phyloP scores from a whole-genome alignment of 2,329 filamentous ascomycete genomes.

The Pseudogymnoascus sp. region DNA sequence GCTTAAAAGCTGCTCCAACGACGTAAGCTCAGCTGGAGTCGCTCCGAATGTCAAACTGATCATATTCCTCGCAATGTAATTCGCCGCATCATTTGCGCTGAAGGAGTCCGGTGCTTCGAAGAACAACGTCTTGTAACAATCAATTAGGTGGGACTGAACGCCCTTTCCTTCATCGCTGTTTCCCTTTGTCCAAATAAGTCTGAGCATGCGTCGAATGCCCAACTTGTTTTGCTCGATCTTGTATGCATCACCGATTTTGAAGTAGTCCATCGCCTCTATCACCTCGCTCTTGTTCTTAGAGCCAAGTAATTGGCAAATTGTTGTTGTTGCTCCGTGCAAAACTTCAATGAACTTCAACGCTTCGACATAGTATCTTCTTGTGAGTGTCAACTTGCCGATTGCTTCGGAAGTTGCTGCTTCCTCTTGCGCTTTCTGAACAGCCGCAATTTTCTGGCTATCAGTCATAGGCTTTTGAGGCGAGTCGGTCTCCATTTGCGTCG shows the following conservation, averaged over 20 bases:
- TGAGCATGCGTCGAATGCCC: constrained; percentile 91
- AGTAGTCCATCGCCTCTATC: constrained; percentile 98
- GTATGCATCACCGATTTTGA: constrained; percentile 91
- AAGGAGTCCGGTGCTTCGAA: constrained; percentile 92
- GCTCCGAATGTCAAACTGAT: constrained; percentile 96
- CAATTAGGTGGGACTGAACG: constrained; percentile 91
- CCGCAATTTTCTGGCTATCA: constrained; percentile 69
- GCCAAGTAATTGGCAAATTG: constrained; percentile 79
- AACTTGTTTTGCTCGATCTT: constrained; percentile 88
- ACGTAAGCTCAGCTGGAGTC: constrained; percentile 90
- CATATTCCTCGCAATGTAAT: constrained; percentile 97
- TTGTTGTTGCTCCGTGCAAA: constrained; percentile 72
- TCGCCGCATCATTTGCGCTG: constrained; percentile 81
- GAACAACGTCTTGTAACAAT: constrained; percentile 92
- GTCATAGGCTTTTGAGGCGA: constrained; percentile 69
- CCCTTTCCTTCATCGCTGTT: constrained; percentile 99
- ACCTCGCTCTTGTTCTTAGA: constrained; percentile 98
- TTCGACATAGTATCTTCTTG: constrained; percentile 86
- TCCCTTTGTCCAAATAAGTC: constrained; percentile 97
- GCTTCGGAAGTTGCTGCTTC: constrained; percentile 85
- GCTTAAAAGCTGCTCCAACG: constrained; percentile 84
- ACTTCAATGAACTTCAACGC: constrained; percentile 91
- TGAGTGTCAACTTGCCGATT: constrained; percentile 80
- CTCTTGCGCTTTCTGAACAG: constrained; percentile 72
- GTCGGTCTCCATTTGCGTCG: constrained; percentile 65